Percentiles rank a stretch among this genome's conserved stretches.
phyloP scores from a whole-genome alignment of 1,139 yeast genomes.

The Candida smagusa region DNA sequence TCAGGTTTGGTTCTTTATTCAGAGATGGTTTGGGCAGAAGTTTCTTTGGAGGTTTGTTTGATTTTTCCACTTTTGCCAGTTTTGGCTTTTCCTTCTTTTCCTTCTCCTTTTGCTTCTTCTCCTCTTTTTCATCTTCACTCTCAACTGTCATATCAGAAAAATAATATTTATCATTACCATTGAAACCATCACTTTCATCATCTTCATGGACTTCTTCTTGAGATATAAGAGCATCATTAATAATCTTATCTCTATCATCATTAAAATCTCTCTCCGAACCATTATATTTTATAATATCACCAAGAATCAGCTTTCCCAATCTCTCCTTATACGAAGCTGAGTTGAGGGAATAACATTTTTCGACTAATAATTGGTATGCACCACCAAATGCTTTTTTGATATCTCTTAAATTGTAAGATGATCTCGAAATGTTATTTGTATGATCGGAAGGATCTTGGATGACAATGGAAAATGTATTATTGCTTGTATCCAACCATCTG shows the following conservation, averaged over 20 bases:
- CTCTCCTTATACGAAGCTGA: constrained; percentile 66
- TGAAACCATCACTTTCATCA: constrained; percentile 29
- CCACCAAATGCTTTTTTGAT: constrained; percentile 88
- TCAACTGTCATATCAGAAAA: constrained; percentile 44
- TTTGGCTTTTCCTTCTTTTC: constrained; percentile 1
- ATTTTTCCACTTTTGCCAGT: constrained; percentile 1
- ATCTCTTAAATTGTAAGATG: constrained; percentile 78
- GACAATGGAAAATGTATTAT: constrained; percentile 64
- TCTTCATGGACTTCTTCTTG: constrained; percentile 20
- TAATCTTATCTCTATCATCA: constrained; percentile 67
- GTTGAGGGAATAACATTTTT: constrained; percentile 60
- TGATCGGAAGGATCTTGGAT: constrained; percentile 91
- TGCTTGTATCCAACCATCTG: constrained; percentile 50
- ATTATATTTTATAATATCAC: constrained; percentile 72
- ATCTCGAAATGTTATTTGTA: constrained; percentile 77
- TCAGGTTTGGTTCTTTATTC: constrained; percentile 10
- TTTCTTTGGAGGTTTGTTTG: constrained; percentile 7
- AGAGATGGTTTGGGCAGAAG: background rate
- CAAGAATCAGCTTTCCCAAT: constrained; percentile 71
- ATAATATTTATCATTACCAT: constrained; percentile 38
- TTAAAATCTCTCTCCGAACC: constrained; percentile 78
- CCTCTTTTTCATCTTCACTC: constrained; percentile 32
- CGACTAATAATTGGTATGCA: constrained; percentile 77
- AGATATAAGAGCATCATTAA: constrained; percentile 54
- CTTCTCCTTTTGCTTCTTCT: constrained; percentile 3